Conservation (phyloP, 352 stramenopile species). For the Phytophthora agathidicida region DNA sequence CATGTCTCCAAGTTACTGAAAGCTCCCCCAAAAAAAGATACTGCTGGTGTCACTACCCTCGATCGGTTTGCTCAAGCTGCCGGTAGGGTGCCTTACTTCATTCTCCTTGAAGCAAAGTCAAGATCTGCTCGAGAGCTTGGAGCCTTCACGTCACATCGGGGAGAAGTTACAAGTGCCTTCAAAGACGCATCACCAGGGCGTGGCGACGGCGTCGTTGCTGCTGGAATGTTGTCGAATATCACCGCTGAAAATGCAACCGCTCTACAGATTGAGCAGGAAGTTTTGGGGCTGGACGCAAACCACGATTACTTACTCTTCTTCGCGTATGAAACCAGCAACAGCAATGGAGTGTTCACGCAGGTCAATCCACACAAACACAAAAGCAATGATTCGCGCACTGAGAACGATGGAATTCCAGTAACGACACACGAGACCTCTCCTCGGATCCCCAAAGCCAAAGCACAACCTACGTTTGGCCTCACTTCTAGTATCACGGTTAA, state of each 20-base stretch:
- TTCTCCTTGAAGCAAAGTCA: slow-evolving; percentile 61
- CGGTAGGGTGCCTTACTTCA: slow-evolving; percentile 62
- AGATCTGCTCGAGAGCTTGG: slow-evolving; percentile 25
- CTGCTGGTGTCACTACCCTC: not conserved
- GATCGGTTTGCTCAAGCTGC: slow-evolving; percentile 32
- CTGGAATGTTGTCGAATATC: slow-evolving; percentile 48
- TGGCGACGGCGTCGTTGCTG: slow-evolving; percentile 48
- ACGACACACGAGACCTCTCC: slow-evolving; percentile 60
- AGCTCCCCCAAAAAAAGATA: slow-evolving; percentile 11
- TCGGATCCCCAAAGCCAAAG: slow-evolving; percentile 45
- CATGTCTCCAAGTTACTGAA: slow-evolving; percentile 59
- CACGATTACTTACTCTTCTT: slow-evolving; percentile 74
- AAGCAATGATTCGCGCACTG: slow-evolving; percentile 43
- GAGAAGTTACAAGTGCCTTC: slow-evolving; percentile 30
- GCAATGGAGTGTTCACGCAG: slow-evolving; percentile 69
- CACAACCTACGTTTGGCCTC: slow-evolving; percentile 56
- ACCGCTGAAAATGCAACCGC: slow-evolving; percentile 54
- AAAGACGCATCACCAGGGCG: slow-evolving; percentile 23
- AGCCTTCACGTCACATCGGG: slow-evolving; percentile 17
- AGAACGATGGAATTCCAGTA: slow-evolving; percentile 58
- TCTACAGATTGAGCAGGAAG: slow-evolving; percentile 41
- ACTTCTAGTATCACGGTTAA: slow-evolving; percentile 59
- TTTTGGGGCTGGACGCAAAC: slow-evolving; percentile 51
- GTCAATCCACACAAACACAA: slow-evolving; percentile 68
- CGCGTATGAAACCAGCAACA: slow-evolving; percentile 70